These are phyloP conservation scores for Alternaria hordeiaustralica DNA, from an alignment of 2,329 filamentous ascomycete species.

Conservation along the genomic window DNA sequence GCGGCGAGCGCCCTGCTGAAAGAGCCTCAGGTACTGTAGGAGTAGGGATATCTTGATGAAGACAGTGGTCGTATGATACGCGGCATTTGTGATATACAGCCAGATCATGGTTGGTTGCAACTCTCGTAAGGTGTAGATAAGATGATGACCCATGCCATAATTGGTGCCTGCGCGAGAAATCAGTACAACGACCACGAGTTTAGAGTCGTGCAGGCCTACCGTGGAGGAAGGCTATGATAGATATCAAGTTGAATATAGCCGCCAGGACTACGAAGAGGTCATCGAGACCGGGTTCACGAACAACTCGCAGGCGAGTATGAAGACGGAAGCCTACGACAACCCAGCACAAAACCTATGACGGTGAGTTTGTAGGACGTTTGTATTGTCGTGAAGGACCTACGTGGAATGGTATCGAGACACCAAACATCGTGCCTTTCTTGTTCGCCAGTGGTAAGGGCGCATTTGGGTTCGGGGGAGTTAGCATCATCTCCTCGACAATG, in stretches of 20 bases:
- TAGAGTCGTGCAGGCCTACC: constrained; percentile 13
- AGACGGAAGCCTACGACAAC: constrained; percentile 34
- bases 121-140: constrained; percentile 21
- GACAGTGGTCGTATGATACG: constrained; percentile 37
- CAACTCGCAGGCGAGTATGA: constrained; percentile 32
- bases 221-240: constrained; percentile 26
- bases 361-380: constrained; percentile 7
- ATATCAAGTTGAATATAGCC: constrained; percentile 29
- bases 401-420: constrained; percentile 36
- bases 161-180: constrained; percentile 23
- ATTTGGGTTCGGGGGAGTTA: constrained; percentile 31
- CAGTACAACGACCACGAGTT: neutral
- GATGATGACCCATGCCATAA: constrained; percentile 41
- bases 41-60: constrained; percentile 46
- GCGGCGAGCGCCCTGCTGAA: constrained; percentile 28
- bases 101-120: constrained; percentile 26
- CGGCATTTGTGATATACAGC: constrained; percentile 34
- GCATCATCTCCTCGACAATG: constrained; percentile 24
- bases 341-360: constrained; percentile 32
- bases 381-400: constrained; percentile 13
- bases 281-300: constrained; percentile 43
- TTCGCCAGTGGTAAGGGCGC: constrained; percentile 31
- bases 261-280: constrained; percentile 43
- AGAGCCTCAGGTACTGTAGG: constrained; percentile 44
- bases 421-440: constrained; percentile 28